phyloP scores from a whole-genome alignment of 345 rosid genomes.

The Salix dunnii region DNA sequence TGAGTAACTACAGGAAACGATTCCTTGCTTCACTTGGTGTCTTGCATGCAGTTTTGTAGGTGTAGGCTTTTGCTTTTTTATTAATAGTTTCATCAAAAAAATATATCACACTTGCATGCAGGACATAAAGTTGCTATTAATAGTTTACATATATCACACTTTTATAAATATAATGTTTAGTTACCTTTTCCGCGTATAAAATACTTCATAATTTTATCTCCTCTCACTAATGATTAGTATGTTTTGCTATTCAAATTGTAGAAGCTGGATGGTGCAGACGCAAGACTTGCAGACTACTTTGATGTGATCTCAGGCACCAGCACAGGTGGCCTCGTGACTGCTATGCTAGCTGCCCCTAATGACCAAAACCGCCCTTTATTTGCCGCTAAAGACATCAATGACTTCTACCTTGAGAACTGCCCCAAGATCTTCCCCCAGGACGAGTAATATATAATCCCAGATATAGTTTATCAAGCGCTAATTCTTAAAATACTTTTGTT shows the following conservation, averaged over 20 bases:
- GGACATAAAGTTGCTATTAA: too few relatives aligned
- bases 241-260: constrained; percentile 11
- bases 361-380: constrained; percentile 59
- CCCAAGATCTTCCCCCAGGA: constrained; percentile 21
- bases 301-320: too few relatives aligned
- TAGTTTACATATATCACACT: too few relatives aligned
- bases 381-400: constrained; percentile 58
- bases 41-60: too few relatives aligned
- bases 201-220: background rate
- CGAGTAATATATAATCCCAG: background rate
- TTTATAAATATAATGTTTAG: too few relatives aligned
- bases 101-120: too few relatives aligned
- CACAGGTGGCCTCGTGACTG: constrained; percentile 56
- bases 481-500: background rate
- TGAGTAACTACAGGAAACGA: too few relatives aligned
- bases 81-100: too few relatives aligned
- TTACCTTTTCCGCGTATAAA: too few relatives aligned
- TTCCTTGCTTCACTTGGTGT: too few relatives aligned
- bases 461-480: background rate
- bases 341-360: constrained; percentile 62
- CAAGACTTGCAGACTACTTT: constrained; percentile 40
- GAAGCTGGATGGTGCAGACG: constrained; percentile 64
- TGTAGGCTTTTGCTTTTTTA: too few relatives aligned
- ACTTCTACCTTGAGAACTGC: constrained; percentile 14
- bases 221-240: background rate